Percentiles rank a stretch among this genome's conserved stretches.
Evolutionary conservation across 148 eudicot genomes (phyloP).

Genomic region (Rhododendron henanense): DNA sequence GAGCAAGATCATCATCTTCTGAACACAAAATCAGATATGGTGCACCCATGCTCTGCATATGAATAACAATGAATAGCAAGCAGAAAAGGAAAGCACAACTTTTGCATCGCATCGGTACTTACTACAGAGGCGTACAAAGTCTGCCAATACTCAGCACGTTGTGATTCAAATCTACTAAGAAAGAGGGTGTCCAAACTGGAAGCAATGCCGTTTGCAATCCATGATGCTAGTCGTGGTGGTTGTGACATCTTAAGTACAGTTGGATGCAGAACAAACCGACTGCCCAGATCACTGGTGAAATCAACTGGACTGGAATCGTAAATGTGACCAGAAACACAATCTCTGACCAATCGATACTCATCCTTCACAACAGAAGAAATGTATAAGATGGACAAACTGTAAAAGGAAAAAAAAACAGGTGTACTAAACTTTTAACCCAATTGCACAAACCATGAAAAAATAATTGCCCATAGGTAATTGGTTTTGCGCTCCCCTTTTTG

Average conservation of each 20-base stretch:
- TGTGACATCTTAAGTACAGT: slow-evolving; percentile 60
- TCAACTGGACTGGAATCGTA: slow-evolving; percentile 89
- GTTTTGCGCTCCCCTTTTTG: not conserved
- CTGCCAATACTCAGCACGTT: slow-evolving; percentile 97
- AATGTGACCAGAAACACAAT: slow-evolving; percentile 77
- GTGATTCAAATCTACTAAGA: slow-evolving; percentile 75
- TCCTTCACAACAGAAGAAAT: slow-evolving; percentile 37
- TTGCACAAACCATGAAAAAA: not conserved
- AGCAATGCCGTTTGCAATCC: slow-evolving; percentile 66
- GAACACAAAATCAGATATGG: slow-evolving; percentile 92
- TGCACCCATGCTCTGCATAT: slow-evolving; percentile 61
- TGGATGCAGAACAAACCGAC: slow-evolving; percentile 78
- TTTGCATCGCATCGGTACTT: slow-evolving; percentile 27
- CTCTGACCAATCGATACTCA: slow-evolving; percentile 54
- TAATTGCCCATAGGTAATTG: not conserved
- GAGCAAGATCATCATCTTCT: slow-evolving; percentile 89
- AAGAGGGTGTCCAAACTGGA: slow-evolving; percentile 76
- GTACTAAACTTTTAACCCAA: not conserved
- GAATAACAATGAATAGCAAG: not conserved
- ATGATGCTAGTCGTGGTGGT: slow-evolving; percentile 63
- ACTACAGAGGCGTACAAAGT: slow-evolving; percentile 85
- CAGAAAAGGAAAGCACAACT: slow-evolving; percentile 7
- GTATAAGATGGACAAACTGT: not conserved
- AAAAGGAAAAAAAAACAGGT: not conserved
- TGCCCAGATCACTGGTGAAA: slow-evolving; percentile 77